A percentile compares a stretch with the other conserved stretches of the same genome.
Evolutionary conservation across 129 eudicot genomes (phyloP).

Genomic region (Glebionis coronaria): DNA sequence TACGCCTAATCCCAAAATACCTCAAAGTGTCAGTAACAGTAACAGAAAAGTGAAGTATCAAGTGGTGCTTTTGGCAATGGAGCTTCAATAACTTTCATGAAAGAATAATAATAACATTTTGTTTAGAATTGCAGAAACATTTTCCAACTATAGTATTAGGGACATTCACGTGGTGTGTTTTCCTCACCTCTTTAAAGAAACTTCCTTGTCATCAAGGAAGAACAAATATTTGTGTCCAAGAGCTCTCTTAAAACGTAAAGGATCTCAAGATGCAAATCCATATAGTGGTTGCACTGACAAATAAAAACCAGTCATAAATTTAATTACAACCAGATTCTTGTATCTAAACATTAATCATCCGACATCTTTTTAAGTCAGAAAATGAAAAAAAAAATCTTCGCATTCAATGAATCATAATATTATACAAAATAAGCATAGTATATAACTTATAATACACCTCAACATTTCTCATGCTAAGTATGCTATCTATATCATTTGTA

Average conservation of each 20-base stretch:
- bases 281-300: conserved; percentile 56
- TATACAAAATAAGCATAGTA: conserved; percentile 2
- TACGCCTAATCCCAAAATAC: conserved; percentile 36
- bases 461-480: conserved; percentile 61
- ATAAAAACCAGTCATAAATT: conserved; percentile 9
- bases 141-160: not conserved
- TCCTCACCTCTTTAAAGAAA: conserved; percentile 57
- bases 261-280: conserved; percentile 74
- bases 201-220: conserved; percentile 63
- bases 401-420: conserved; percentile 5
- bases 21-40: conserved; percentile 50
- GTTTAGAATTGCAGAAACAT: conserved; percentile 6
- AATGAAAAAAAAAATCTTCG: not conserved
- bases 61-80: too few species aligned
- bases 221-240: conserved; percentile 70
- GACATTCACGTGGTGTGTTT: conserved; percentile 7
- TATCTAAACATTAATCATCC: not conserved
- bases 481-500: conserved; percentile 63
- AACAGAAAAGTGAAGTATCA: conserved; percentile 59
- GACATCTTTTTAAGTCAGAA: not conserved
- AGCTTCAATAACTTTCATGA: conserved; percentile 59
- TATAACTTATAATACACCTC: conserved; percentile 39
- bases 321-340: conserved; percentile 5
- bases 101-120: conserved; percentile 9
- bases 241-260: conserved; percentile 63